Percentiles rank a stretch among this genome's conserved stretches.
Evolutionary conservation across 805 yeast genomes (phyloP).

Genomic region (Kazachstania africana): DNA sequence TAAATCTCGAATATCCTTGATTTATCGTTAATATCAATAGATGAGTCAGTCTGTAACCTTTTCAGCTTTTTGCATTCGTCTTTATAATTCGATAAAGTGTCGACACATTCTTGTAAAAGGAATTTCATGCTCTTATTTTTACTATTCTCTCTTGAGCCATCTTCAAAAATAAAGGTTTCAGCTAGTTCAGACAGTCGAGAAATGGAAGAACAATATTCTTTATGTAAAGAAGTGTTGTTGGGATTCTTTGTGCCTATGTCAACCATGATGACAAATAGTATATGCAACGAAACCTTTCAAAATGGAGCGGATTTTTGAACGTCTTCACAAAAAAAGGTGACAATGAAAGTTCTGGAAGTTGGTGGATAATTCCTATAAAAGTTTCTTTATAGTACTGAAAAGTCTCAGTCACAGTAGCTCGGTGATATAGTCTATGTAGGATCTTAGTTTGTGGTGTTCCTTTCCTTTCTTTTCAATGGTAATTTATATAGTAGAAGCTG

Average conservation of each 20-base stretch:
- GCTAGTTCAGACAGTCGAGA: slow-evolving; percentile 8
- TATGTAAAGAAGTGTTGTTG: background rate
- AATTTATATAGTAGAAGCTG: too few species aligned
- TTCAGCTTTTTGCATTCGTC: slow-evolving; percentile 20
- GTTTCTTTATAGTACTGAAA: too few species aligned
- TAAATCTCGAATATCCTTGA: slow-evolving; percentile 10
- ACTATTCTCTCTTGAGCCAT: slow-evolving; percentile 3
- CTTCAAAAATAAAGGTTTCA: slow-evolving; percentile 11
- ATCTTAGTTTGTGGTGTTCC: too few species aligned
- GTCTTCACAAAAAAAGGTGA: too few species aligned
- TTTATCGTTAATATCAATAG: slow-evolving; percentile 1
- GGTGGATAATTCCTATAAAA: too few species aligned
- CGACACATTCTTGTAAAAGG: slow-evolving; percentile 21
- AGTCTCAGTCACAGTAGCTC: too few species aligned
- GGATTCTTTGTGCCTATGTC: background rate
- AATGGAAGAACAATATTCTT: slow-evolving; percentile 3
- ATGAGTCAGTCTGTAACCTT: slow-evolving; percentile 1
- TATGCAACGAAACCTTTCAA: too few species aligned
- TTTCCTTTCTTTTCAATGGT: too few species aligned
- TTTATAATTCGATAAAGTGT: slow-evolving; percentile 22
- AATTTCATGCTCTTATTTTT: slow-evolving; percentile 13
- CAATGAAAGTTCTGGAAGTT: too few species aligned
- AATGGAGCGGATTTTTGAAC: too few species aligned
- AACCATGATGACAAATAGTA: too few species aligned
- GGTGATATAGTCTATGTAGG: too few species aligned